These are phyloP conservation scores for Penicillium pulvis DNA, from an alignment of 495 filamentous ascomycete genomes.

Conservation along the genomic window DNA sequence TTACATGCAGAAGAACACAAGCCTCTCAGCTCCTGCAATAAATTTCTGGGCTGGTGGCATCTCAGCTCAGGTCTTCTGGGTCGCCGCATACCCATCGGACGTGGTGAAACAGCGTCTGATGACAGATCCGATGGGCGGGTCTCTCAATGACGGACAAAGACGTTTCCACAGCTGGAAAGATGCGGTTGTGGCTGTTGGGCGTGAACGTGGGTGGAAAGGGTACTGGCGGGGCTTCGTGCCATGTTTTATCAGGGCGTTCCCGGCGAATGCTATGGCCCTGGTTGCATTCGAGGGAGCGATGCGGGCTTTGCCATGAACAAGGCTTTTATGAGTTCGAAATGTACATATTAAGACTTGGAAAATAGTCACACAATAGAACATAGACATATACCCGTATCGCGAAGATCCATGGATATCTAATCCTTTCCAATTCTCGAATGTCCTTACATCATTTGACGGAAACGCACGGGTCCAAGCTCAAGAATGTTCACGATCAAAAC, in stretches of 20 bases:
- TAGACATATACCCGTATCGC: background rate
- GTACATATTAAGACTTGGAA: conserved; percentile 3
- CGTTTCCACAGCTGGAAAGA: conserved; percentile 77
- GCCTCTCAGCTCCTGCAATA: conserved; percentile 73
- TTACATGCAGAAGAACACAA: conserved; percentile 63
- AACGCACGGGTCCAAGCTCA: conserved; percentile 3
- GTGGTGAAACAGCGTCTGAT: conserved; percentile 98
- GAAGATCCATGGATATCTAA: background rate
- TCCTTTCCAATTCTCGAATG: background rate
- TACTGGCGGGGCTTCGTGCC: conserved; percentile 95
- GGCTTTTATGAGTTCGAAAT: background rate
- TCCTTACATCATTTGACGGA: background rate
- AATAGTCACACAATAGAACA: background rate
- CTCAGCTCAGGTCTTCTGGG: conserved; percentile 91
- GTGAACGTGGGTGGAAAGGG: conserved; percentile 71
- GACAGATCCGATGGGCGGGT: conserved; percentile 83
- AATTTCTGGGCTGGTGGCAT: conserved; percentile 98
- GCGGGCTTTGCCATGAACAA: conserved; percentile 64
- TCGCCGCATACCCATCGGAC: conserved; percentile 87
- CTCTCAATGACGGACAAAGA: conserved; percentile 65
- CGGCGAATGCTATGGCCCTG: conserved; percentile 92
- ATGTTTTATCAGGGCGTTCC: conserved; percentile 92
- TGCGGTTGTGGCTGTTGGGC: conserved; percentile 75
- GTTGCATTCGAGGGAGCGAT: conserved; percentile 93
- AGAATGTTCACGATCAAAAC: conserved; percentile 21